phyloP scores from a whole-genome alignment of 805 yeast genomes.

The Candida tammaniensis region DNA sequence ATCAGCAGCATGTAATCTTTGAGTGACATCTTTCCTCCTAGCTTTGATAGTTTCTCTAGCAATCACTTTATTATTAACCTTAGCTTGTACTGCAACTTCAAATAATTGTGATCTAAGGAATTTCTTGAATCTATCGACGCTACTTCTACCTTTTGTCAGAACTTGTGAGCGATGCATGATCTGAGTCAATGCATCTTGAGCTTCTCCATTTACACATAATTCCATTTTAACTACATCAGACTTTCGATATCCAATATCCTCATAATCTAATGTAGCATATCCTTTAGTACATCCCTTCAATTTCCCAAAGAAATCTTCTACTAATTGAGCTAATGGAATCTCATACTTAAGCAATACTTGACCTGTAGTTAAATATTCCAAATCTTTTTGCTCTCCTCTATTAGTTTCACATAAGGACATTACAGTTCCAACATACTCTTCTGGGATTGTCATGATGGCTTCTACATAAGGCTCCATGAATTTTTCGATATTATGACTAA shows the following conservation, averaged over 20 bases:
- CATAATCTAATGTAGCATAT: conserved; percentile 91
- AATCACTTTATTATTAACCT: conserved; percentile 71
- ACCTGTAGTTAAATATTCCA: conserved; percentile 73
- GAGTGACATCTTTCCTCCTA: conserved; percentile 90
- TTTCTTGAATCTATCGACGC: conserved; percentile 80
- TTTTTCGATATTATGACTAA: conserved; percentile 46
- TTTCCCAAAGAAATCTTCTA: conserved; percentile 94
- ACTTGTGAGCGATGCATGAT: conserved; percentile 84
- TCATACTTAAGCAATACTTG: conserved; percentile 80
- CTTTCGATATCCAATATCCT: conserved; percentile 81
- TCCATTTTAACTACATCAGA: conserved; percentile 86
- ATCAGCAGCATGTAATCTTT: conserved; percentile 91
- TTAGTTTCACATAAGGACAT: conserved; percentile 82
- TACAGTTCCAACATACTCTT: conserved; percentile 82
- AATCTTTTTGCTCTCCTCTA: conserved; percentile 78
- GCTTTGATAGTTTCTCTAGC: conserved; percentile 96
- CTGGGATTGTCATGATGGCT: conserved; percentile 87
- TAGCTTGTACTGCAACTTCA: conserved; percentile 91
- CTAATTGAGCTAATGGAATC: conserved; percentile 83
- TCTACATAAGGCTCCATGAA: conserved; percentile 85
- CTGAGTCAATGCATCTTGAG: conserved; percentile 90
- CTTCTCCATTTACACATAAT: conserved; percentile 79
- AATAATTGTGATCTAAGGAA: conserved; percentile 79
- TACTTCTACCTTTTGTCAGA: conserved; percentile 68
- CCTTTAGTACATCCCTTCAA: conserved; percentile 88